Conservation (phyloP, 2,329 filamentous ascomycete genomes). For the Aplosporella prunicola region DNA sequence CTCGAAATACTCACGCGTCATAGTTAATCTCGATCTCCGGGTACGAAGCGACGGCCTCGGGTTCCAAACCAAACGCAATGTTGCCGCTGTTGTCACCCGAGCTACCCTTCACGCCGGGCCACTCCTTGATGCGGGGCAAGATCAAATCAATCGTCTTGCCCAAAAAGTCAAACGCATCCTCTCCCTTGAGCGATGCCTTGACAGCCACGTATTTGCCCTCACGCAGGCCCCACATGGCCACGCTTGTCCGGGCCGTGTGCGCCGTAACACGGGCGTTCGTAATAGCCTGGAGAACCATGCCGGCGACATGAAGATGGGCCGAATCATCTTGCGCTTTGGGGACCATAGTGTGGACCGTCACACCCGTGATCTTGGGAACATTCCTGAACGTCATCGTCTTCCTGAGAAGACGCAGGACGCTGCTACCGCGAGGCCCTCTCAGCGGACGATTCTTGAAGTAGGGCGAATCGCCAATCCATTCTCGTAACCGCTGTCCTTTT, state of each 20-base stretch:
- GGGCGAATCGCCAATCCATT: constrained; percentile 83
- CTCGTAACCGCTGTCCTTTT: constrained; percentile 58
- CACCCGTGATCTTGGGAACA: constrained; percentile 68
- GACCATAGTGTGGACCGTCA: constrained; percentile 73
- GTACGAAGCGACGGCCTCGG: constrained; percentile 71
- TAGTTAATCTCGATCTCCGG: constrained; percentile 94
- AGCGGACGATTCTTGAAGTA: constrained; percentile 89
- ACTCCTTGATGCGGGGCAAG: constrained; percentile 92
- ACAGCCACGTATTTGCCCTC: constrained; percentile 63
- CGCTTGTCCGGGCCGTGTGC: constrained; percentile 59
- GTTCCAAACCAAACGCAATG: constrained; percentile 68
- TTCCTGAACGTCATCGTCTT: constrained; percentile 67
- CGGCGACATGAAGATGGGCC: constrained; percentile 68
- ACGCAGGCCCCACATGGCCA: constrained; percentile 65
- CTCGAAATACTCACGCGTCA: constrained; percentile 56
- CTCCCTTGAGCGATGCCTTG: constrained; percentile 67
- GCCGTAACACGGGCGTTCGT: constrained; percentile 64
- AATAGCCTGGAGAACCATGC: constrained; percentile 77
- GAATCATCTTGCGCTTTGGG: constrained; percentile 59
- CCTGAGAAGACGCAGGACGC: constrained; percentile 59
- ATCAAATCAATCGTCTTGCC: constrained; percentile 86
- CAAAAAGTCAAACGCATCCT: constrained; percentile 81
- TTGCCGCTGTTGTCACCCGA: constrained; percentile 87
- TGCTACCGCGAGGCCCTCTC: constrained; percentile 72
- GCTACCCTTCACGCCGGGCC: constrained; percentile 65